Evolutionary conservation across 441 rosid species (phyloP), one percentile per base, ranked within the genome.

Genomic region (Sinapis alba): DNA sequence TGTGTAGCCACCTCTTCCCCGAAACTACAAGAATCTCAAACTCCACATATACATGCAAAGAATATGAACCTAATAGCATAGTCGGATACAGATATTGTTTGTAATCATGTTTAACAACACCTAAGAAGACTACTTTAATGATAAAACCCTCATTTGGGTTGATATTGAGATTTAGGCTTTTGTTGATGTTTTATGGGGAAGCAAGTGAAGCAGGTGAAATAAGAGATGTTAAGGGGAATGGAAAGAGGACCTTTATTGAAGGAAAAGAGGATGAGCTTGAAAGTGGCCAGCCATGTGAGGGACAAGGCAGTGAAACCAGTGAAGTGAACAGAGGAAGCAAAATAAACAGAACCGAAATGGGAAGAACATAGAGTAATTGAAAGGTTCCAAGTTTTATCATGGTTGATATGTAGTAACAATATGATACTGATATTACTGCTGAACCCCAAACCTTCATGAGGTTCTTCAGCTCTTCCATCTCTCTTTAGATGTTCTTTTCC

Each of bases 181-280:
- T 8, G 15, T 45, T 60, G 74, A 71, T 0, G 60, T 60, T 61
- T 83, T 76, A 84, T 74, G 9, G 90, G 88, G 18, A 84, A 72
- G 73, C 76, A 84, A 47, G 86, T 72, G 62, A 69, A 61, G 68
- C 64, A 34, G 16, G 82, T n/a, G 41, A 84, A 85, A 10, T 56
- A 59, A n/a, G 74, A 47, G 13, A 53, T 56, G 3, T 34, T 51
- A 80, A 36, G 71, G 68, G 32, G 86, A 81, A 72, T 82, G 10
- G 68, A 65, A 45, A 85, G 70, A n/a, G 81, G 82, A 6, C 83
- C 84, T 65, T 57, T 65, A 26, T 65, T 76, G 28, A 78, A 80
- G 23, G 41, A 58, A 62, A 89, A 82, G 68, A 87, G 90, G 36
- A 89, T 80, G 83, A 89, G 94, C 71, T 86, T 87, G 83, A 79